Evolutionary conservation across 1,139 yeast genomes (phyloP).

Genomic region (Suhomyces ambrosiae): DNA sequence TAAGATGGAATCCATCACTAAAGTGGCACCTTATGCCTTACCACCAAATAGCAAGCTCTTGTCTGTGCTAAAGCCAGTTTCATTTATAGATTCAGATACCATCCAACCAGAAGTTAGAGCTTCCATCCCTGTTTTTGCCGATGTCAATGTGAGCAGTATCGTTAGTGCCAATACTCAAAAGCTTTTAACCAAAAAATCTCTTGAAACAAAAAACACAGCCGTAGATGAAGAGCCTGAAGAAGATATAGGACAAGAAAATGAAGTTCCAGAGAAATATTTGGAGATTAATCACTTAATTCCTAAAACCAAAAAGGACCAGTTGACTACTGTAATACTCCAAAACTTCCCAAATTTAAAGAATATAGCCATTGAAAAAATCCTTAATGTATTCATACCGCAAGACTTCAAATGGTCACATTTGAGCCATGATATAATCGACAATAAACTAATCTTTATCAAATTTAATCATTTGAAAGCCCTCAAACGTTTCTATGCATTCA

Average conservation of each 20-base stretch:
- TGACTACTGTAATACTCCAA: constrained; percentile 36
- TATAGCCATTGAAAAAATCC: constrained; percentile 30
- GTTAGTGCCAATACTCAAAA: constrained; percentile 28
- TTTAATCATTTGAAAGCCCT: constrained; percentile 20
- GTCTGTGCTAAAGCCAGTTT: constrained; percentile 16
- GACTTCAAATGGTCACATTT: constrained; percentile 32
- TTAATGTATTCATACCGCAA: constrained; percentile 5
- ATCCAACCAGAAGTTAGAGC: constrained; percentile 10
- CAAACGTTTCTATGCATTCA: constrained; percentile 18
- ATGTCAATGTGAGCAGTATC: constrained; percentile 27
- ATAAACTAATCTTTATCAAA: constrained; percentile 30
- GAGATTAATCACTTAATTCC: constrained; percentile 35
- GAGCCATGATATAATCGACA: constrained; percentile 30
- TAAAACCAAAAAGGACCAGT: constrained; percentile 37
- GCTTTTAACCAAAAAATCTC: constrained; percentile 16
- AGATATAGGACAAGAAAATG: constrained; percentile 2
- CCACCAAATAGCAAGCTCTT: constrained; percentile 19
- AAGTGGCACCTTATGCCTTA: constrained; percentile 20
- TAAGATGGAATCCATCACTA: constrained; percentile 1
- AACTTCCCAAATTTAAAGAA: constrained; percentile 36
- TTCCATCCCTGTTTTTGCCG: constrained; percentile 25
- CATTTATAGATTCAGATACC: background rate
- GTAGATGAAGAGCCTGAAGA: constrained; percentile 18
- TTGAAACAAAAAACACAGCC: constrained; percentile 8
- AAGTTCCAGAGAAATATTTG: constrained; percentile 16